Conservation (phyloP, 2,329 filamentous ascomycete species). For the Calonectria multiphialidica region DNA sequence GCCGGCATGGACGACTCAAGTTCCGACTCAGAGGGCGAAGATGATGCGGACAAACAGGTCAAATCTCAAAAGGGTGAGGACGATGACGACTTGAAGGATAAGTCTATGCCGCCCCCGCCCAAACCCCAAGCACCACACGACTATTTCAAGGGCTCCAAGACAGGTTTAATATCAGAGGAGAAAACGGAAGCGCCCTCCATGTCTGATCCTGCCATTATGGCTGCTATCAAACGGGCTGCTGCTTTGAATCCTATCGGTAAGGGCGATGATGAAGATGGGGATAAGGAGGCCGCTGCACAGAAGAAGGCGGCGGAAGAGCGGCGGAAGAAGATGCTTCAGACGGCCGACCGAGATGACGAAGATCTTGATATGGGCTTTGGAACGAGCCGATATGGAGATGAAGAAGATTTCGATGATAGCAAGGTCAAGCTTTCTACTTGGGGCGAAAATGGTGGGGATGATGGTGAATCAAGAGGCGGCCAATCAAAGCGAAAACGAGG, state of each 20-base stretch:
- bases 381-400: conserved; percentile 86
- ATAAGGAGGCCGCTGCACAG: conserved; percentile 56
- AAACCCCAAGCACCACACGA: conserved; percentile 60
- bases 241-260: conserved; percentile 65
- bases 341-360: conserved; percentile 83
- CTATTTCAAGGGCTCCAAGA: conserved; percentile 73
- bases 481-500: conserved; percentile 76
- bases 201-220: conserved; percentile 82
- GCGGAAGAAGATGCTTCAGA: conserved; percentile 79
- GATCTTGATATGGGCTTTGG: conserved; percentile 98
- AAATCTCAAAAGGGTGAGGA: conserved; percentile 35
- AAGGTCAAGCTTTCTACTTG: conserved; percentile 78
- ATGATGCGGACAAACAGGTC: conserved; percentile 47
- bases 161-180: conserved; percentile 65
- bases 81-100: conserved; percentile 36
- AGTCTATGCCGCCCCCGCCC: conserved; percentile 61
- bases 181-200: conserved; percentile 66
- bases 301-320: conserved; percentile 73
- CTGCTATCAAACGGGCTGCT: conserved; percentile 88
- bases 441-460: conserved; percentile 66
- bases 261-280: conserved; percentile 47
- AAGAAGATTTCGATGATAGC: conserved; percentile 81
- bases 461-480: conserved; percentile 57
- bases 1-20: conserved; percentile 66
- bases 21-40: conserved; percentile 59